A percentile compares a stretch with the other conserved stretches of the same genome.
phyloP scores from a whole-genome alignment of 306 rosid species.

The Myrica gale region DNA sequence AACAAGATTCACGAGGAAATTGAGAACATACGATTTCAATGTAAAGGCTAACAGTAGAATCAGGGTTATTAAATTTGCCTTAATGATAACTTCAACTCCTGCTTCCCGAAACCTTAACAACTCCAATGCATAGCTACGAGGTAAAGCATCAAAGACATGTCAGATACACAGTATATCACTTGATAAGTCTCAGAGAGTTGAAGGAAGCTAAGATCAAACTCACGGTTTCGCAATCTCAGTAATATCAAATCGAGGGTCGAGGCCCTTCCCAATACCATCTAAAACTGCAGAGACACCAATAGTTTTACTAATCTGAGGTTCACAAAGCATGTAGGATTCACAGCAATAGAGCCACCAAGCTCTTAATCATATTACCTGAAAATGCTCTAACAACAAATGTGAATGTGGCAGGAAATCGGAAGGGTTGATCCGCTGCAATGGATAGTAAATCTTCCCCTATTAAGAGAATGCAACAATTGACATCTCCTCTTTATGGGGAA shows the following conservation, averaged over 20 bases:
- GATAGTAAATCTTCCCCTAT: slow-evolving; percentile 96
- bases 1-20: slow-evolving; percentile 37
- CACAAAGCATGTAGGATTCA: slow-evolving; percentile 21
- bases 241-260: slow-evolving; percentile 95
- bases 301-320: slow-evolving; percentile 13
- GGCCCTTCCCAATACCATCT: slow-evolving; percentile 99
- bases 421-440: slow-evolving; percentile 98
- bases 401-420: slow-evolving; percentile 99
- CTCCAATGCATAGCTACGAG: slow-evolving; percentile 90
- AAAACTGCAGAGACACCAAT: slow-evolving; percentile 55
- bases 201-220: slow-evolving; percentile 40
- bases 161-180: slow-evolving; percentile 26
- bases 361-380: slow-evolving; percentile 60
- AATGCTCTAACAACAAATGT: slow-evolving; percentile 99
- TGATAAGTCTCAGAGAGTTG: slow-evolving; percentile 8
- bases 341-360: slow-evolving; percentile 19
- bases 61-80: slow-evolving; percentile 46
- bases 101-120: slow-evolving; percentile 91
- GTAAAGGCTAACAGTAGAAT: slow-evolving; percentile 20
- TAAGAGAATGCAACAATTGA: slow-evolving; percentile 29
- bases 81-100: slow-evolving; percentile 87
- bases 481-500: slow-evolving; percentile 11
- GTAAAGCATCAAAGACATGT: slow-evolving; percentile 32
- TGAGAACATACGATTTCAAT: slow-evolving; percentile 11
- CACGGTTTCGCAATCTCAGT: slow-evolving; percentile 99